A percentile compares a stretch with the other conserved stretches of the same genome.
Conservation (phyloP, 768 basidiomycete genomes). For the Trametes villosa region DNA sequence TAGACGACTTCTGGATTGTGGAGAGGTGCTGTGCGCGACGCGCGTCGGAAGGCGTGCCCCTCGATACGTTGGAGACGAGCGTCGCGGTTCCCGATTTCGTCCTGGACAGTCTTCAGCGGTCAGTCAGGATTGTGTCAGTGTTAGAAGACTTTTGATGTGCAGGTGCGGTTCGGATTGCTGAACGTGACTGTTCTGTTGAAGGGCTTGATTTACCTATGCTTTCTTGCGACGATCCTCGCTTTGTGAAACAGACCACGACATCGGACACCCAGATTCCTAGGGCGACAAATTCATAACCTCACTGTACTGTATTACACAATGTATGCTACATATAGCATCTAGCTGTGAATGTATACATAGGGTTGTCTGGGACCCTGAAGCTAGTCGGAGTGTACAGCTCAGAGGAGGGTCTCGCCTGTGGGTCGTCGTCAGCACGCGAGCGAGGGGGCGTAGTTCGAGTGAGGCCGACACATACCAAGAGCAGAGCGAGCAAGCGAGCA, state of each 20-base stretch:
- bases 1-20: conserved; percentile 10
- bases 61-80: conserved; percentile 2
- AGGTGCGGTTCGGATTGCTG: too few relatives aligned
- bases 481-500: conserved; percentile 85
- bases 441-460: rapidly evolving
- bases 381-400: background rate
- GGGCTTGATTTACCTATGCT: too few relatives aligned
- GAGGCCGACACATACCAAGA: conserved; percentile 56
- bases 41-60: background rate
- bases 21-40: conserved; percentile 10
- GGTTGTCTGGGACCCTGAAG: background rate
- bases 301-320: conserved; percentile 10
- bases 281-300: too few relatives aligned
- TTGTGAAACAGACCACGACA: background rate
- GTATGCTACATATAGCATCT: conserved; percentile 15
- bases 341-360: background rate
- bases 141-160: too few relatives aligned
- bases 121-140: too few relatives aligned
- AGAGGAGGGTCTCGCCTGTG: conserved; percentile 32
- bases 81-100: background rate
- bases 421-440: background rate
- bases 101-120: background rate
- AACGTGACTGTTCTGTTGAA: too few relatives aligned
- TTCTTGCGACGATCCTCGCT: too few relatives aligned
- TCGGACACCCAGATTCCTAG: background rate